Conservation (phyloP, 352 stramenopile genomes). For the Saprolegnia parasitica region DNA sequence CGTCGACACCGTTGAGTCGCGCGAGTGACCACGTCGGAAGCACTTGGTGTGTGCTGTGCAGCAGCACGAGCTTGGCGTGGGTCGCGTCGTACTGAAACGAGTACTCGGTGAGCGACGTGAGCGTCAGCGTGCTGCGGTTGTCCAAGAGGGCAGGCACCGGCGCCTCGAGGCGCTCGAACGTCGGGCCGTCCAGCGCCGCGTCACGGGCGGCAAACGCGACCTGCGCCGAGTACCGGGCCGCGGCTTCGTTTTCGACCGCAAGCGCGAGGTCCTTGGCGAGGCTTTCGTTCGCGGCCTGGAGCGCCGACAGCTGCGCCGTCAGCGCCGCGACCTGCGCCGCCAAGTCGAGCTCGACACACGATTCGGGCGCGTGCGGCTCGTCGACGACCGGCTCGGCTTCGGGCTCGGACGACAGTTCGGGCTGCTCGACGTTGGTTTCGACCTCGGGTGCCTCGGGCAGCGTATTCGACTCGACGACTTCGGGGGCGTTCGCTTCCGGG, state of each 20-base stretch:
- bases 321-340: conserved; percentile 31
- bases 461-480: conserved; percentile 37
- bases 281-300: conserved; percentile 31
- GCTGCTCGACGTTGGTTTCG: background rate
- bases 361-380: background rate
- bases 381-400: background rate
- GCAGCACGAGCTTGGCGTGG: background rate
- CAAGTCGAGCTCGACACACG: background rate
- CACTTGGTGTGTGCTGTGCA: background rate
- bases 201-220: conserved; percentile 63
- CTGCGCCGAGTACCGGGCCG: conserved; percentile 64
- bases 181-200: conserved; percentile 28
- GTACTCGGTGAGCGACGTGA: background rate
- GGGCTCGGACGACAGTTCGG: conserved; percentile 7
- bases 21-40: background rate
- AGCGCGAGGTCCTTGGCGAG: conserved; percentile 34
- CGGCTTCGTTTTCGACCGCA: conserved; percentile 65
- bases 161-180: background rate
- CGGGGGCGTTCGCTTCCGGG: too few species aligned
- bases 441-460: conserved; percentile 37
- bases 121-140: background rate
- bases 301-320: conserved; percentile 37
- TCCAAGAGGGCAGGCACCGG: background rate
- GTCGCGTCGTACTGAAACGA: background rate
- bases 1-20: conserved; percentile 1